Base-by-base conservation (phyloP, 495 filamentous ascomycete species). In the Tetracladium setigerum region DNA sequence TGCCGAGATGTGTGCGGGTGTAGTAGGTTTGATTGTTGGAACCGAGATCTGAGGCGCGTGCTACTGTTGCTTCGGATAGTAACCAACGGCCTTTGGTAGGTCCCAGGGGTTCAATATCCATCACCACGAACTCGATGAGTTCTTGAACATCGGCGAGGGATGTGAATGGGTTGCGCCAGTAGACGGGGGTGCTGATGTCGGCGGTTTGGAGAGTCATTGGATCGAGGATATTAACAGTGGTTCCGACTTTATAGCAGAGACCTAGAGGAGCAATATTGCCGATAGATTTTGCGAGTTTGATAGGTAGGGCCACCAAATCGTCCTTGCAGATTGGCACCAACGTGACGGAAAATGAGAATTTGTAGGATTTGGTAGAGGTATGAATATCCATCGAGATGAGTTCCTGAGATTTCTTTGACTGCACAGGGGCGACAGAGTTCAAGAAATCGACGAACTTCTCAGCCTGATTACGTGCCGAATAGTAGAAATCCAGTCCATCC, bases 401-500 rank as follows among this genome's bases (percentile, higher is more conserved):
- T 63, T 96, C 86, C 52, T 89, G 85, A 4, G 85, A 87, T 57
- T 90, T 91, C 63, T 90, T 95, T n/a, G 76, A 66, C 41, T 77
- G 73, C 8, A 87, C 71, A 12, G 92, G 94, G 0, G 82, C 77
- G 6, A 90, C 86, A 0, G 87, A 88, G 42, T 74, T 77, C 7
- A 98, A 66, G 67, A 98, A 98, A 60, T 95, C 84, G 44, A 95
- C 77, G 63, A 97, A 91, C 55, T 84, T 89, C 50, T 95, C 89
- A 4, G 91, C 92, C 50, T 94, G 86, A 57, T 95, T 97, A 48
- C 89, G 71, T 34, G 86, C 81, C 0, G 84, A 71, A 59, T 86
- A 99, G 73, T 79, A 97, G 63, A 99, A 99, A 61, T 99, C 94
- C 38, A 99, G 77, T 15, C 94, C 94, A 57, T 95, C 83, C 61